Evolutionary conservation across 495 filamentous ascomycete genomes (phyloP).

Genomic region (Cenococcum geophilum): DNA sequence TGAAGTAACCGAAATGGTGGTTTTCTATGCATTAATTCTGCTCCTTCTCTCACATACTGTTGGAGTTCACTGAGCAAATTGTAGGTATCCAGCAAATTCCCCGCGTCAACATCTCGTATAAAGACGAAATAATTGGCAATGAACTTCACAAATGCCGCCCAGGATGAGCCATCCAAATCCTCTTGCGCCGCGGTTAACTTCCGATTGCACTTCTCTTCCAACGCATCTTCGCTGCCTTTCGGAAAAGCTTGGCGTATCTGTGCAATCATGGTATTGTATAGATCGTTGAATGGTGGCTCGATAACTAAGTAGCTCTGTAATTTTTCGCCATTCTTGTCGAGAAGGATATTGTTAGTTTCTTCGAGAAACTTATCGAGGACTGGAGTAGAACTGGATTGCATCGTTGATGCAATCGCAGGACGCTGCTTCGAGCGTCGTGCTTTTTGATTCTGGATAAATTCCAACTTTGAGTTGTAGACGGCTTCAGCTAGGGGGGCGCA

Average conservation of each 20-base stretch:
- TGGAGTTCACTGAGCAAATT: conserved; percentile 59
- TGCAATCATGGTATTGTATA: conserved; percentile 59
- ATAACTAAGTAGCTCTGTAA: conserved; percentile 55
- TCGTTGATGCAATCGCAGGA: not conserved
- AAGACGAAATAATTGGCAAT: conserved; percentile 73
- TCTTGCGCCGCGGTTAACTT: conserved; percentile 52
- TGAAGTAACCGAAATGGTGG: no score
- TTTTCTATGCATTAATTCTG: no score
- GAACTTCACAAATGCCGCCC: conserved; percentile 69
- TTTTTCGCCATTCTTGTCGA: conserved; percentile 48
- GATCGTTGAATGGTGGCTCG: conserved; percentile 57
- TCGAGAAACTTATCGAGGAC: conserved; percentile 53
- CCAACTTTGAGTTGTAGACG: not conserved
- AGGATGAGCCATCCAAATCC: conserved; percentile 56
- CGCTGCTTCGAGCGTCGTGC: not conserved
- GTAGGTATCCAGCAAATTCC: conserved; percentile 69
- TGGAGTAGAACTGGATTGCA: conserved; percentile 30
- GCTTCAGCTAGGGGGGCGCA: not conserved
- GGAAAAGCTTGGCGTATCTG: conserved; percentile 57
- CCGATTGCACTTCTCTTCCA: conserved; percentile 53
- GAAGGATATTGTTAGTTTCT: conserved; percentile 50
- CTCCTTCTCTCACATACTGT: not conserved
- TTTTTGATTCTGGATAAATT: not conserved
- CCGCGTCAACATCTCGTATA: conserved; percentile 68
- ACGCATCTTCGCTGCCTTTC: conserved; percentile 43